phyloP scores from a whole-genome alignment of 2,329 filamentous ascomycete genomes.

The Huntiella decipiens region DNA sequence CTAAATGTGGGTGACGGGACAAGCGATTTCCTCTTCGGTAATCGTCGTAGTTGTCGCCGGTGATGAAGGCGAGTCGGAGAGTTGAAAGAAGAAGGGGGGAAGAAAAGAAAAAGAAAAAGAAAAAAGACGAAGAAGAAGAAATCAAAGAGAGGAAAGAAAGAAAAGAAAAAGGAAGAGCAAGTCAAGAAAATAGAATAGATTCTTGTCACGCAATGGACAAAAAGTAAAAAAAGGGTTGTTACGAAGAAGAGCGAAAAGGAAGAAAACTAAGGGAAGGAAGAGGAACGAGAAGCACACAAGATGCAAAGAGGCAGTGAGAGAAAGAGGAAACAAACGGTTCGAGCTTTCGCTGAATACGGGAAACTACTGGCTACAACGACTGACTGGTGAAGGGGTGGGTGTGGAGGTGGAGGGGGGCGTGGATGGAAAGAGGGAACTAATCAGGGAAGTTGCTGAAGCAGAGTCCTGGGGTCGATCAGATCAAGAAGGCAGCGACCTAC shows the following conservation, averaged over 20 bases:
- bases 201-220: neutral
- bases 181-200: slow-evolving; percentile 1
- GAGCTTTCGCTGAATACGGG: neutral
- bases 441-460: neutral
- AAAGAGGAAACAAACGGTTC: slow-evolving; percentile 6
- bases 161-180: slow-evolving; percentile 1
- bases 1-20: too few relatives aligned
- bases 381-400: neutral
- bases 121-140: slow-evolving; percentile 3
- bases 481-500: slow-evolving; percentile 7
- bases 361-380: neutral
- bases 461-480: neutral
- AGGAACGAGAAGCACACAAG: slow-evolving; percentile 10
- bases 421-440: too few relatives aligned
- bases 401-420: neutral
- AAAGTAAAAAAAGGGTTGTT: neutral
- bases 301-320: slow-evolving; percentile 5
- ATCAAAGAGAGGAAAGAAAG: neutral
- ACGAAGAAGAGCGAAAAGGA: slow-evolving; percentile 1
- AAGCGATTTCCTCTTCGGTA: too few relatives aligned
- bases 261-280: slow-evolving; percentile 9
- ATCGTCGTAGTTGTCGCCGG: neutral
- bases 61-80: neutral
- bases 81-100: neutral
- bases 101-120: neutral